Percentiles rank a stretch among this genome's conserved stretches.
These are phyloP conservation scores for Turnera subulata DNA, from an alignment of 345 rosid species.

Conservation along the genomic window DNA sequence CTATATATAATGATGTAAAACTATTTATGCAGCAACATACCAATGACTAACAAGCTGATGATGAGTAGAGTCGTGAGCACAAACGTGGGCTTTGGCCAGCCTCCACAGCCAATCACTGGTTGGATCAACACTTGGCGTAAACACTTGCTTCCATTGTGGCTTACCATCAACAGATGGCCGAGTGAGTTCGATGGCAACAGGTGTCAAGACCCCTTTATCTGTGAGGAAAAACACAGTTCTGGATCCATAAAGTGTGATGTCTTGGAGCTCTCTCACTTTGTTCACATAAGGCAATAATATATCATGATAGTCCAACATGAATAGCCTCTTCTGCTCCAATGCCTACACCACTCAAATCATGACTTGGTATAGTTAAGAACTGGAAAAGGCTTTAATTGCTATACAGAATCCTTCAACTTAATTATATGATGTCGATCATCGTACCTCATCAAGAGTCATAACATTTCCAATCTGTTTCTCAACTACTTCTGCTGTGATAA, in stretches of 20 bases:
- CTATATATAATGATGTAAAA: no score
- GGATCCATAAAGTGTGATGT: constrained; percentile 57
- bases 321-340: constrained; percentile 27
- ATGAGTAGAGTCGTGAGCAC: constrained; percentile 56
- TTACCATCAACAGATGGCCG: constrained; percentile 50
- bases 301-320: constrained; percentile 64
- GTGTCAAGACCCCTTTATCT: constrained; percentile 45
- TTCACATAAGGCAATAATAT: constrained; percentile 54
- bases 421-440: no score
- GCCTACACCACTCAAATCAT: not conserved
- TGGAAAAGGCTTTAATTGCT: no score
- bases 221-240: constrained; percentile 56
- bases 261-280: constrained; percentile 49
- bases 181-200: constrained; percentile 60
- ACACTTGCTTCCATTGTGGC: constrained; percentile 65
- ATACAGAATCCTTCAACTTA: no score
- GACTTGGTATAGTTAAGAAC: no score
- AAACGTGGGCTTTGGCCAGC: constrained; percentile 64
- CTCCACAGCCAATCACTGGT: constrained; percentile 62
- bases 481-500: constrained; percentile 53
- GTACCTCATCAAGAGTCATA: constrained; percentile 57
- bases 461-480: constrained; percentile 50
- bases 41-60: constrained; percentile 77
- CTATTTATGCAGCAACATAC: constrained; percentile 24
- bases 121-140: constrained; percentile 32